These are phyloP conservation scores for Peronospora farinosa DNA, from an alignment of 352 stramenopile species.

Conservation along the genomic window DNA sequence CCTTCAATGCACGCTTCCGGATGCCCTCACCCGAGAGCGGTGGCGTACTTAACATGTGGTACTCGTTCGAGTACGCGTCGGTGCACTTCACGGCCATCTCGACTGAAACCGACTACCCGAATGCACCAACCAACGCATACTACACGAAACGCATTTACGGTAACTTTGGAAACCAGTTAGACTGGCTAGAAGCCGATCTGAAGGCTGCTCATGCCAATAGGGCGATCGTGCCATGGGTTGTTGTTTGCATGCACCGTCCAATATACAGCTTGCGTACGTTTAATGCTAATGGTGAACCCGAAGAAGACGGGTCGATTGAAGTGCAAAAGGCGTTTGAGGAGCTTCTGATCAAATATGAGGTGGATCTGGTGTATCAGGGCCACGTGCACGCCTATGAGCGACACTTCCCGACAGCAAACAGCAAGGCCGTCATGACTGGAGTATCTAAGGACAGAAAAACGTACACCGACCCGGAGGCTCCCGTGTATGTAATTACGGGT, in stretches of 20 bases:
- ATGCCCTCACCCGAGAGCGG: slow-evolving; percentile 39
- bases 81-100: slow-evolving; percentile 75
- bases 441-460: slow-evolving; percentile 34
- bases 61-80: slow-evolving; percentile 37
- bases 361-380: slow-evolving; percentile 46
- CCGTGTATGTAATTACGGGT: slow-evolving; percentile 44
- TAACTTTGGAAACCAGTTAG: slow-evolving; percentile 38
- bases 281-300: slow-evolving; percentile 14
- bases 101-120: slow-evolving; percentile 55
- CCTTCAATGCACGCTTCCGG: slow-evolving; percentile 41
- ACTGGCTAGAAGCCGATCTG: slow-evolving; percentile 50
- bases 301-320: slow-evolving; percentile 14
- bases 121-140: slow-evolving; percentile 36
- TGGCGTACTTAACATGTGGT: slow-evolving; percentile 42
- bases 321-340: slow-evolving; percentile 50
- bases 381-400: slow-evolving; percentile 54
- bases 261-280: slow-evolving; percentile 39
- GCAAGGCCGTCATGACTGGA: slow-evolving; percentile 30
- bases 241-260: slow-evolving; percentile 48
- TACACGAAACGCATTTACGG: slow-evolving; percentile 25
- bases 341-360: slow-evolving; percentile 53
- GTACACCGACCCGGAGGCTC: slow-evolving; percentile 41
- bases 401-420: slow-evolving; percentile 39
- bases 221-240: slow-evolving; percentile 39
- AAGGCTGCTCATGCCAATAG: slow-evolving; percentile 42